Percentiles rank a stretch among this genome's conserved stretches.
These are phyloP conservation scores for Sarocladium strictum DNA, from an alignment of 2,329 filamentous ascomycete species.

Conservation along the genomic window DNA sequence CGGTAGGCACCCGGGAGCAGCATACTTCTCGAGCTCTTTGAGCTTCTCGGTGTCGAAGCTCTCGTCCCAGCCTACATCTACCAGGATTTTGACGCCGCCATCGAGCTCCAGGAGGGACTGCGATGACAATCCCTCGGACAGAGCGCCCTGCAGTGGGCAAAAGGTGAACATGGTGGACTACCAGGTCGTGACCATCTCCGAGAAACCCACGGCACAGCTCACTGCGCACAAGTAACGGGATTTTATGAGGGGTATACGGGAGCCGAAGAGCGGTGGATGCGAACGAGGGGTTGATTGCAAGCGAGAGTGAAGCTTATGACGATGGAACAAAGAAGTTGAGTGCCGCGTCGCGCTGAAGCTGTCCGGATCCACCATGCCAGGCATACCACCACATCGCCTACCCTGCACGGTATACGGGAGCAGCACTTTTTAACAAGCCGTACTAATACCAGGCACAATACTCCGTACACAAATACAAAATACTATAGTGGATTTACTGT, in stretches of 20 bases:
- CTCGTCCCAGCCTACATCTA: conserved; percentile 96
- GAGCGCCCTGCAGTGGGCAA: conserved; percentile 84
- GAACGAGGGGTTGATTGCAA: not conserved
- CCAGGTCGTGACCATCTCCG: not conserved
- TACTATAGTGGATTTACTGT: no score
- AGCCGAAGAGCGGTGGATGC: not conserved
- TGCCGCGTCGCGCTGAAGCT: conserved; percentile 6
- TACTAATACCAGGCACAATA: no score
- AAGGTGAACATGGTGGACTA: conserved; percentile 81
- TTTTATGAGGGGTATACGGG: not conserved
- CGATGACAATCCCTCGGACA: conserved; percentile 78
- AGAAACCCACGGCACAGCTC: not conserved
- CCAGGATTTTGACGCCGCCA: conserved; percentile 88
- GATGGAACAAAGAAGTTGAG: conserved; percentile 7
- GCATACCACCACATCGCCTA: not conserved
- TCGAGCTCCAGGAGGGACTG: conserved; percentile 97
- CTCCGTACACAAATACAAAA: no score
- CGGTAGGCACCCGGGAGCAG: no score
- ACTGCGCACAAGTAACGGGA: not conserved
- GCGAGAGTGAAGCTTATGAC: not conserved
- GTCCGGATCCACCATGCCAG: not conserved
- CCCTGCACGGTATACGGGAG: no score
- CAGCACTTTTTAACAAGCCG: no score
- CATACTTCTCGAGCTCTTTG: conserved; percentile 82
- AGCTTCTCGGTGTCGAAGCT: conserved; percentile 78